Evolutionary conservation across 345 rosid genomes (phyloP), one percentile per base, ranked within the genome.

Genomic region (Barbarea vulgaris): DNA sequence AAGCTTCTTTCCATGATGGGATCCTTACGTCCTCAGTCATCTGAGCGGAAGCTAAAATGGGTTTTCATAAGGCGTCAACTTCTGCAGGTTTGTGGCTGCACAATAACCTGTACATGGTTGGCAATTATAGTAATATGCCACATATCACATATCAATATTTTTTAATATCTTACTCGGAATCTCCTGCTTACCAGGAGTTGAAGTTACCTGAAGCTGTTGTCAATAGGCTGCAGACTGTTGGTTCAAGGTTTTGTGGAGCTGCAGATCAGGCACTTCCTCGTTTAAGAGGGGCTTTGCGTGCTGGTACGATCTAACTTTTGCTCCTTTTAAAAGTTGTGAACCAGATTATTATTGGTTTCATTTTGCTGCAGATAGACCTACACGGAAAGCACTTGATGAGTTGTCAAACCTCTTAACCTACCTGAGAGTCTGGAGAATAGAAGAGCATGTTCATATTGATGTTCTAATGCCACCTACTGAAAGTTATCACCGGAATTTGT

Each of bases 1-100:
- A 81, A 94, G 98, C 93, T 91, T 85, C 95, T 94, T 48, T 90
- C 97, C 8, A 64, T 91, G 88, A 87, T 91, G 96, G 91, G 87
- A 56, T 84, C 96, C 25, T 72, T 85, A 76, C 88, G 95, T 63
- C 97, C 98, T 50, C 98, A 94, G 80, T 94, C 98, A 76, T 83
- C 98, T 81, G 91, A 85, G 74, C 77, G 98, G 80, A 88, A 94
- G 85, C 84, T 78, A 71, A 91, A 84, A 72, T 94, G 98, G 97
- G 95, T 42, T 51, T 93, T 89, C 36, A 91, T 87, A 62, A 87
- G 98, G 81, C 96, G 97, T 68, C 98, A 94, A 67, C 95, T 94
- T 70, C 83, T 87, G 81, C 98, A 94, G 97, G 98, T 94, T 76
- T 79, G 84, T 63, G 62, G 51, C 80, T 51, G 37, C 30, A 56